Conservation (phyloP, 176 grass and related monocot genomes). For the Otatea glauca region DNA sequence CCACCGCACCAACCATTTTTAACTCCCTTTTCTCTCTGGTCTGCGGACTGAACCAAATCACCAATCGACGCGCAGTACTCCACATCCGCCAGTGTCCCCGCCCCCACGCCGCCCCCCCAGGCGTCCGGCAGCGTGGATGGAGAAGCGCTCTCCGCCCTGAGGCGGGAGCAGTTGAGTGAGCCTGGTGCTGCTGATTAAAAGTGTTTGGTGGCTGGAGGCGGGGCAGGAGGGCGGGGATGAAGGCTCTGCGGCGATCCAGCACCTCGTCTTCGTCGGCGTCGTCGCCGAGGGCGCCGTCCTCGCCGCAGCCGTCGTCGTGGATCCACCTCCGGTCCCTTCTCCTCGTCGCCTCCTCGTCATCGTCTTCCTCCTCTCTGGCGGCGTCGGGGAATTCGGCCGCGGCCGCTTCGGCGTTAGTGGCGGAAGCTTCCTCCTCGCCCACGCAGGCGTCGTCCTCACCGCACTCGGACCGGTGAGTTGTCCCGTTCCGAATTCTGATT, state of each 20-base stretch:
- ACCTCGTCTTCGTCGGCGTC: constrained; percentile 57
- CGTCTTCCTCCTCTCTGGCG: constrained; percentile 45
- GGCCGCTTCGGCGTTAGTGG: constrained; percentile 36
- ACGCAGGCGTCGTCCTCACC: constrained; percentile 56
- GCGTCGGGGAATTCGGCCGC: constrained; percentile 32
- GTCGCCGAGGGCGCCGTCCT: constrained; percentile 49
- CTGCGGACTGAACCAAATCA: constrained; percentile 16
- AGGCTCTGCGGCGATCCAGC: constrained; percentile 74
- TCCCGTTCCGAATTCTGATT: constrained; percentile 12
- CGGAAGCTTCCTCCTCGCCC: constrained; percentile 46
- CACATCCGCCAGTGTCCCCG: constrained; percentile 19
- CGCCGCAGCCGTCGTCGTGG: constrained; percentile 67
- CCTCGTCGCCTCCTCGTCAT: constrained; percentile 57
- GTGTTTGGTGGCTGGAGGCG: constrained; percentile 12
- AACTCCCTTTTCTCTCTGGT: constrained; percentile 40
- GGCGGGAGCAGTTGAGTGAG: constrained; percentile 37
- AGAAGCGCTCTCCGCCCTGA: not conserved
- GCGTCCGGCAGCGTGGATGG: constrained; percentile 38
- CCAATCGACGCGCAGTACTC: constrained; percentile 11
- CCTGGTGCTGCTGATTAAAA: not conserved
- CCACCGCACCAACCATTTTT: constrained; percentile 4
- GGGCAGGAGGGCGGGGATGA: constrained; percentile 47
- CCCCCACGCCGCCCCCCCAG: constrained; percentile 10
- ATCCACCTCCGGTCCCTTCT: constrained; percentile 75
- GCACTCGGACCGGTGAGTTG: constrained; percentile 53